A percentile compares a stretch with the other conserved stretches of the same genome.
phyloP scores from a whole-genome alignment of 352 stramenopile species.

The Thalassiosira oceanica region DNA sequence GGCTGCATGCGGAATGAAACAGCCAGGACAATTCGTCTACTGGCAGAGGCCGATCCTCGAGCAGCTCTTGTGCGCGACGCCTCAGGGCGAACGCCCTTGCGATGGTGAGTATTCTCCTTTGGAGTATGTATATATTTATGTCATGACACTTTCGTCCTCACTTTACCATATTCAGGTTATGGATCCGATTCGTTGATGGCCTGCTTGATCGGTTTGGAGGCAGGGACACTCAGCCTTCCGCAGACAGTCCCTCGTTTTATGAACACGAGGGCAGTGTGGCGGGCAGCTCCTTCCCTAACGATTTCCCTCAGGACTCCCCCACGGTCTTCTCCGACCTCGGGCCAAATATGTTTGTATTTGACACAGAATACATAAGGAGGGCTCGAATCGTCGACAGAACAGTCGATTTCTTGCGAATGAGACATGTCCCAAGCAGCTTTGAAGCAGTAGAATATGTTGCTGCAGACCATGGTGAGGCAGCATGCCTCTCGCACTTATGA shows the following conservation, averaged over 20 bases:
- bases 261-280: conserved; percentile 25
- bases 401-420: conserved; percentile 73
- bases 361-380: conserved; percentile 55
- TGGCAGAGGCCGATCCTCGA: conserved; percentile 60
- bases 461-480: conserved; percentile 48
- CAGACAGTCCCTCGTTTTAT: conserved; percentile 14
- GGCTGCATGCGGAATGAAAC: conserved; percentile 70
- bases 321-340: not conserved
- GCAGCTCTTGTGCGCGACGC: conserved; percentile 56
- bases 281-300: conserved; percentile 32
- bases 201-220: conserved; percentile 54
- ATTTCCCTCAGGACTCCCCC: not conserved
- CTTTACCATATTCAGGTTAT: too few species aligned
- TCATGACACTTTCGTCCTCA: not conserved
- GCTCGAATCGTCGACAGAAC: conserved; percentile 55
- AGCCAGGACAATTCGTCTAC: conserved; percentile 46
- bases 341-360: conserved; percentile 53
- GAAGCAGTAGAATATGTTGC: conserved; percentile 38
- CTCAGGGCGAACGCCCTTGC: conserved; percentile 60
- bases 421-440: conserved; percentile 64
- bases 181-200: conserved; percentile 59
- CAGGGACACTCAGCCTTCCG: not conserved
- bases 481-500: too few species aligned
- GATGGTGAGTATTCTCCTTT: conserved; percentile 55
- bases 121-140: not conserved